Evolutionary conservation across 495 filamentous ascomycete species (phyloP).

Genomic region (Friedmanniomyces endolithicus): DNA sequence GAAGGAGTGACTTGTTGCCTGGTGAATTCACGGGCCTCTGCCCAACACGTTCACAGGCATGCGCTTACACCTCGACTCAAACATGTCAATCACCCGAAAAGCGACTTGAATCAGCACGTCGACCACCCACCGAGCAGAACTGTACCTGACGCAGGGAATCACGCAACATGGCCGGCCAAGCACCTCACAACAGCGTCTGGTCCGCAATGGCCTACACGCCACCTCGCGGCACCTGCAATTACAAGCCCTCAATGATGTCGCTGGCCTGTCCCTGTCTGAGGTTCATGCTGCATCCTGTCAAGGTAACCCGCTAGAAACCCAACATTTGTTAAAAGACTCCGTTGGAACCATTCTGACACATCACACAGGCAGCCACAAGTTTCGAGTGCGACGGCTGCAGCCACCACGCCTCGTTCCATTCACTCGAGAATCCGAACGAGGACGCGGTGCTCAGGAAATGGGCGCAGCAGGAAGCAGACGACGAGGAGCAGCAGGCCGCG

Average conservation of each 20-base stretch:
- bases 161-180: slow-evolving; percentile 5
- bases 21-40: too few species aligned
- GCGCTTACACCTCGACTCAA: too few species aligned
- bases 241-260: slow-evolving; percentile 33
- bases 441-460: slow-evolving; percentile 35
- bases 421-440: slow-evolving; percentile 38
- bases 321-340: background rate
- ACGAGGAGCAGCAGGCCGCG: background rate
- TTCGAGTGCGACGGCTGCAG: slow-evolving; percentile 45
- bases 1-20: too few species aligned
- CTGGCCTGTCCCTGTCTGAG: slow-evolving; percentile 39
- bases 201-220: slow-evolving; percentile 29
- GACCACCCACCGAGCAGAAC: background rate
- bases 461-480: slow-evolving; percentile 26
- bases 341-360: background rate
- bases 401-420: slow-evolving; percentile 45
- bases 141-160: background rate
- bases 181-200: slow-evolving; percentile 25
- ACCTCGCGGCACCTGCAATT: slow-evolving; percentile 35
- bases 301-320: slow-evolving; percentile 26
- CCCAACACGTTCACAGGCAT: too few species aligned
- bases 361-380: slow-evolving; percentile 28
- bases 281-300: slow-evolving; percentile 47
- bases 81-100: too few species aligned
- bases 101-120: background rate